These are phyloP conservation scores for Durusdinium trenchii DNA, from an alignment of 73 alveolate genomes.

Conservation along the genomic window DNA sequence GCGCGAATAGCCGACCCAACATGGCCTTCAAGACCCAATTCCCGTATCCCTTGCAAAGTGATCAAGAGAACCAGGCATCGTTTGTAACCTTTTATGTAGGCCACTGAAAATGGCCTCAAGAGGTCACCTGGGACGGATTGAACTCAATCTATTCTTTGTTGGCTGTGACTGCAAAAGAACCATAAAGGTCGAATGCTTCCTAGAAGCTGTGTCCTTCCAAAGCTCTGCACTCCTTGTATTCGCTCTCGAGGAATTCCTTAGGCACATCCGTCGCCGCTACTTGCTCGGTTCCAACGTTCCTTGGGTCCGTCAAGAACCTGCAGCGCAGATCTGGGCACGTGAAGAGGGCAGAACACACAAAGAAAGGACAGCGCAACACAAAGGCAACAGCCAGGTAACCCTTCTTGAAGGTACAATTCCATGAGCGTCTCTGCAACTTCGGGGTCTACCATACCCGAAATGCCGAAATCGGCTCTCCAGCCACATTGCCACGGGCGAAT, in stretches of 20 bases:
- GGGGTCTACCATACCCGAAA: constrained; percentile 23
- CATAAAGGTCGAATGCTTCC: not conserved
- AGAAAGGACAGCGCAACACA: not conserved
- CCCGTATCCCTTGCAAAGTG: not conserved
- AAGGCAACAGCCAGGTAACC: not conserved
- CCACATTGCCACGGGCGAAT: constrained; percentile 45
- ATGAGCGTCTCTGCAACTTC: constrained; percentile 27
- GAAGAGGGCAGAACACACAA: not conserved
- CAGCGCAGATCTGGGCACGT: not conserved
- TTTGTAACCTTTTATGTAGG: constrained; percentile 49
- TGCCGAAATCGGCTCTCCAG: not conserved
- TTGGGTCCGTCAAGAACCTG: not conserved
- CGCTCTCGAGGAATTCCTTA: not conserved
- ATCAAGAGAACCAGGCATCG: not conserved
- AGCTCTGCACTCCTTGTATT: not conserved
- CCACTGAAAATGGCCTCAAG: constrained; percentile 4
- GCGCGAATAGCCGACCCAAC: not conserved
- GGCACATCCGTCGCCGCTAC: not conserved
- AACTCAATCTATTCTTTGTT: not conserved
- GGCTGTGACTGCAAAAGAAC: not conserved
- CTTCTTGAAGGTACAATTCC: not conserved
- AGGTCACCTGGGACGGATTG: not conserved
- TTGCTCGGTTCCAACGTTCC: not conserved
- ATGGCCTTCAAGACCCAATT: not conserved
- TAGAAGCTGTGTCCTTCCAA: not conserved